Evolutionary conservation across 768 basidiomycete species (phyloP), one percentile per base, ranked within the genome.

Genomic region (Porpolomopsis calyptriformis): DNA sequence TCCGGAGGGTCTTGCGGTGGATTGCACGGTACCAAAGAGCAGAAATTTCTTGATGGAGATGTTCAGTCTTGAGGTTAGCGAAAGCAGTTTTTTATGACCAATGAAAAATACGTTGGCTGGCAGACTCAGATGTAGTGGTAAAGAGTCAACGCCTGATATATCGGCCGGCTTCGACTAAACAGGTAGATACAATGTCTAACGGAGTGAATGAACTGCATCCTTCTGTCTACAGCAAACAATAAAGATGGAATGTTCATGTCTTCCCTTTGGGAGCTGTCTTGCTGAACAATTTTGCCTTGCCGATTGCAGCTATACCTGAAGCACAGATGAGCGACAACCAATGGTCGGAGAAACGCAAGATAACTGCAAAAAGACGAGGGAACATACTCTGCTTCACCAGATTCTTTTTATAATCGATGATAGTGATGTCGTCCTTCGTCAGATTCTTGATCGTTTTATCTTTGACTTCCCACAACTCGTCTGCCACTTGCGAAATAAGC

Each of bases 381-480:
- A 29, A 64, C 81, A 60, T 61, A 83, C 87, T 88, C 64, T 86
- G 73, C 68, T 77, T 83, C 42, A 86, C 69, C 37, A 96, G 72
- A 49, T 78, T 78, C 67, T 76, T 82, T 76, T 98, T 98, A 73
- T 97, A 98, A 63, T 92, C 86, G 25, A 85, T 68, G 60, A 98
- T 97, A 41, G 77, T 82, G 60, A 97, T 90, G 53, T 90, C 92
- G 55, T 78, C 71, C 70, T 84, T 92, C 20, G 92, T 86, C 51
- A 99, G 66, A 67, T 97, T 96, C 63, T 76, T 76, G 62, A 99
- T 91, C 59, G 87, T 90, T 66, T 84, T 83, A 62, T 91, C 76
- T 60, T 90, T 89, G 45, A 99, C 96, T 64, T 99, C 96, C 96
- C 96, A 99, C 6, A 99, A 80, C 63, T 98, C 94, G 61, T 98